Base-by-base conservation (phyloP, 75 land plant genomes). In the Pinus tabuliformis region DNA sequence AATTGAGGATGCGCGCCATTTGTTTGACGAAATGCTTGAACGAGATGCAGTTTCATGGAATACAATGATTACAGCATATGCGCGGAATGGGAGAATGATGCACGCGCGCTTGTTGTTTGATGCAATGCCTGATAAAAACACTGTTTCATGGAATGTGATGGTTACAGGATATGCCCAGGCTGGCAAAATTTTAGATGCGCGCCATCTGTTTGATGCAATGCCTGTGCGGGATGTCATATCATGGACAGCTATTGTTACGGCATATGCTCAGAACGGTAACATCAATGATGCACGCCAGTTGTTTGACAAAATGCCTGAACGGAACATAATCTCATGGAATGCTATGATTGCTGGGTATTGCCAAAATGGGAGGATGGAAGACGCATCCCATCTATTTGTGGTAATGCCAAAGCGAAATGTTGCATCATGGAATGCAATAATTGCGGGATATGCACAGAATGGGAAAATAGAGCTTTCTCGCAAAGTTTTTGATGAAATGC, bases 401-500 rank as follows among this genome's bases (percentile, higher is more conserved):
- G 26, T 18, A 62, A 72, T 81, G 54, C 62, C 42, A 17, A 5
- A 9, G 45, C 11, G 16, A 60, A 68, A 68, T 42, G 52, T 81
- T 39, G 30, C 74, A 5, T 33, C 33, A 56, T 59, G 68, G 59
- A 86, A 86, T 72, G 21, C 80, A 54, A 18, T 82, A 36, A 79
- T 86, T 49, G 72, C 65, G 28, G 63, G 65, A 59, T 70, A 80
- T 56, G 77, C 79, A 72, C 81, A 76, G 72, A 33, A 42, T 14
- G 86, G 90, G 24, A 77, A 73, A 13, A 56, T 78, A 24, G 79
- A 78, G 6, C 6, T 79, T 58, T 87, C 90, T 18, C 72, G 75
- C 22, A 54, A 73, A 73, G 64, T 90, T 2, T 90, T 90, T 74
- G 13, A 58, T 21, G 73, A 61, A 75, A 58, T 83, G 80, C 70